phyloP scores from a whole-genome alignment of 2,329 filamentous ascomycete species.

The Fusarium newnesense region DNA sequence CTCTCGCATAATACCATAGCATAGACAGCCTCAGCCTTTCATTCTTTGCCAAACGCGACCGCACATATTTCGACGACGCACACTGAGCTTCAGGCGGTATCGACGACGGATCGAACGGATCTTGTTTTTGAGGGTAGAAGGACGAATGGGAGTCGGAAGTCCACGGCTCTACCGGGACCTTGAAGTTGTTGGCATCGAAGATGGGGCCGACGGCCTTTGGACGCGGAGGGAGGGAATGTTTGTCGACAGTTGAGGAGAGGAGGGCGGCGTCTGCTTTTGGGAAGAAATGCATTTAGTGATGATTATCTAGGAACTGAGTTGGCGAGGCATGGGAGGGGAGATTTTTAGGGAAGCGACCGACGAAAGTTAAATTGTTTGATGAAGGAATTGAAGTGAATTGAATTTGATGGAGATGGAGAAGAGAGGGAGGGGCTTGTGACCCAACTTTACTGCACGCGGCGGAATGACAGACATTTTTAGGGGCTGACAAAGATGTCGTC shows the following conservation, averaged over 20 bases:
- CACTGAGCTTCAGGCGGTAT: conserved; percentile 15
- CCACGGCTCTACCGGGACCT: conserved; percentile 30
- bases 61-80: conserved; percentile 34
- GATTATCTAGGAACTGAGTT: neutral
- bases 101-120: conserved; percentile 15
- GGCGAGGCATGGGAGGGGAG: neutral
- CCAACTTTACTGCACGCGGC: neutral
- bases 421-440: neutral
- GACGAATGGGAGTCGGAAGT: conserved; percentile 1
- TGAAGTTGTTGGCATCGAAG: conserved; percentile 28
- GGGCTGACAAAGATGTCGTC: neutral
- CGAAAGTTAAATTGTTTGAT: neutral
- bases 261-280: conserved; percentile 42
- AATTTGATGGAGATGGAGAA: neutral
- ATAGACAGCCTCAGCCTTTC: conserved; percentile 47
- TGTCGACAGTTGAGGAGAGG: conserved; percentile 34
- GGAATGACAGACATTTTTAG: neutral
- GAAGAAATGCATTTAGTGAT: conserved; percentile 38
- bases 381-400: neutral
- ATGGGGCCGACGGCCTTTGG: conserved; percentile 34
- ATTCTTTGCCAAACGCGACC: conserved; percentile 41
- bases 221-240: conserved; percentile 6
- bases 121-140: conserved; percentile 2
- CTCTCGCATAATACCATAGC: conserved; percentile 58
- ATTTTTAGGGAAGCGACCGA: neutral